A percentile compares a stretch with the other conserved stretches of the same genome.
These are phyloP conservation scores for Aspergillus ostianus DNA, from an alignment of 495 filamentous ascomycete genomes.

Conservation along the genomic window DNA sequence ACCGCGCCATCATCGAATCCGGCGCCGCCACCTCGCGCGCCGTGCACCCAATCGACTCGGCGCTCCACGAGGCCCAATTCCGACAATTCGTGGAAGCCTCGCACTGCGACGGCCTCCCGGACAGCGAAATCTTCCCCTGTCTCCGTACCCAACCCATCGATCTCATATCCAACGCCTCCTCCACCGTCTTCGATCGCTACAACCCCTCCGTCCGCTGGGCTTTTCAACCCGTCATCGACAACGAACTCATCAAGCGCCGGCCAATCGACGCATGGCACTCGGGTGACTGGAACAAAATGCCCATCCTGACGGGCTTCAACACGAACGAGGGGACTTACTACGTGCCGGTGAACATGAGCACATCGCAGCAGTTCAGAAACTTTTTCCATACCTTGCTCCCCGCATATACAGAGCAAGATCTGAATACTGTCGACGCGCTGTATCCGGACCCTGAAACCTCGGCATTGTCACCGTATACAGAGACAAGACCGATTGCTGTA, in stretches of 20 bases:
- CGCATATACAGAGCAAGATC: slow-evolving; percentile 40
- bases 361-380: slow-evolving; percentile 45
- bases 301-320: slow-evolving; percentile 64
- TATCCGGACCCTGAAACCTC: slow-evolving; percentile 56
- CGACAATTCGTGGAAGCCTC: slow-evolving; percentile 52
- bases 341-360: slow-evolving; percentile 45
- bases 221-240: slow-evolving; percentile 67
- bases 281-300: slow-evolving; percentile 52
- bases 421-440: slow-evolving; percentile 42
- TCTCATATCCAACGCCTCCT: slow-evolving; percentile 48
- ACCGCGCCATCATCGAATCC: slow-evolving; percentile 63
- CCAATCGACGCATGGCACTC: slow-evolving; percentile 56
- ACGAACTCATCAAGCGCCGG: slow-evolving; percentile 52
- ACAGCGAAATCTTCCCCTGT: slow-evolving; percentile 46
- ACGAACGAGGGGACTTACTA: slow-evolving; percentile 64
- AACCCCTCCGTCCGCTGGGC: slow-evolving; percentile 58
- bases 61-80: slow-evolving; percentile 60
- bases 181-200: slow-evolving; percentile 52
- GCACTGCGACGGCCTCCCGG: slow-evolving; percentile 35
- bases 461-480: slow-evolving; percentile 34
- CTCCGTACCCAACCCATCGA: slow-evolving; percentile 49
- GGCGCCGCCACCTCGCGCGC: slow-evolving; percentile 61
- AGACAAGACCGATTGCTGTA: slow-evolving; percentile 31
- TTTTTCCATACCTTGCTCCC: slow-evolving; percentile 60
- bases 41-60: slow-evolving; percentile 52